phyloP scores from a whole-genome alignment of 257 asterid genomes.

The Solanum gracilifrons region DNA sequence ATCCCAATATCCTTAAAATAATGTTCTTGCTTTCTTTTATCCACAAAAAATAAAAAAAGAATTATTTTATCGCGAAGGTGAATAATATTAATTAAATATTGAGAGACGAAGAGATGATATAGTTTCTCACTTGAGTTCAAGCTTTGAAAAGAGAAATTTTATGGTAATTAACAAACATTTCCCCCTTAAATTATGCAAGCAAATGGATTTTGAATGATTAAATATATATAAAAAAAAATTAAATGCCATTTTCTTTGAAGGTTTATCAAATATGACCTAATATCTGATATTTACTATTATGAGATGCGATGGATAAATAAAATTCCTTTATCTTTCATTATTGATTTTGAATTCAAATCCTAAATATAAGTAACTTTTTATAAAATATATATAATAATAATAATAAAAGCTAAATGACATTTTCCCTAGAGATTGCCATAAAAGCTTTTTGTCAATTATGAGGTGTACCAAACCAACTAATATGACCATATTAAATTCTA shows the following conservation, averaged over 20 bases:
- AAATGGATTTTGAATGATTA: not conserved
- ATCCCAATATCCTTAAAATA: not conserved
- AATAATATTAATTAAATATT: not conserved
- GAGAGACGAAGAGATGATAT: not conserved
- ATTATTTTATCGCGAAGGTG: not conserved
- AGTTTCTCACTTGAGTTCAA: not conserved
- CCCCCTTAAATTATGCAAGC: not conserved
- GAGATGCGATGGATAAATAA: not conserved
- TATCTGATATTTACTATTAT: not conserved
- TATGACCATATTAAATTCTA: not conserved
- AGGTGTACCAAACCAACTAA: not conserved
- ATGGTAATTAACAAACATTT: not conserved
- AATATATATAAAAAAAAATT: no score
- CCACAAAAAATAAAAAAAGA: not conserved
- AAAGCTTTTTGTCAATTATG: not conserved
- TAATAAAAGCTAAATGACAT: not conserved
- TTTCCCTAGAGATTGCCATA: not conserved
- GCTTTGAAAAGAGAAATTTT: not conserved
- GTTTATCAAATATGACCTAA: not conserved
- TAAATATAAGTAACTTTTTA: no score
- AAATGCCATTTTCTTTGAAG: not conserved
- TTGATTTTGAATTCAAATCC: no score
- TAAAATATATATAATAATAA: no score
- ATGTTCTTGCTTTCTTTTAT: not conserved
- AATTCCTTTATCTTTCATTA: no score